Evolutionary conservation across 345 rosid species (phyloP).

Genomic region (Camelina sativa): DNA sequence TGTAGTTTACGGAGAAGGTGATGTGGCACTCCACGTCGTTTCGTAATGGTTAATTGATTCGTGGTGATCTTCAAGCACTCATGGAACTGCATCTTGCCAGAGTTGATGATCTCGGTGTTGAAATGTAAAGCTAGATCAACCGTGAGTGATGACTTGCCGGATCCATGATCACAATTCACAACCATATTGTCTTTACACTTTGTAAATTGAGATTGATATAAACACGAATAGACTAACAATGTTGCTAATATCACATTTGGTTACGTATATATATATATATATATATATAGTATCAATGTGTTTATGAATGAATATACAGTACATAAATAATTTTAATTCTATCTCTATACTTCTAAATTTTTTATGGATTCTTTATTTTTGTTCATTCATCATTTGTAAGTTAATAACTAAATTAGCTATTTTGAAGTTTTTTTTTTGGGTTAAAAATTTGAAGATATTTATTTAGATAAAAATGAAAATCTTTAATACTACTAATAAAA

Average conservation of each 20-base stretch:
- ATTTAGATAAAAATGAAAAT: neutral
- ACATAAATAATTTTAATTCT: neutral
- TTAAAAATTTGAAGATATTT: too few relatives aligned
- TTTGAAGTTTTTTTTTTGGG: neutral
- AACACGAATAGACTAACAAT: neutral
- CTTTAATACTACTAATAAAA: neutral
- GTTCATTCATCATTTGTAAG: neutral
- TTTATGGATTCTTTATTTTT: neutral
- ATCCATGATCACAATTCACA: constrained; percentile 53
- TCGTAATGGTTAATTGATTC: constrained; percentile 50
- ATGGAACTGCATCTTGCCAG: constrained; percentile 68
- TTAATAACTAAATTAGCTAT: neutral
- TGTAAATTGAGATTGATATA: neutral
- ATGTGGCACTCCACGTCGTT: constrained; percentile 64
- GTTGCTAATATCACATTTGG: neutral
- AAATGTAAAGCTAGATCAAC: constrained; percentile 64
- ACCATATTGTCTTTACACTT: constrained; percentile 54
- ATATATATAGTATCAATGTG: neutral
- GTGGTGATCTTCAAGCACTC: constrained; percentile 35
- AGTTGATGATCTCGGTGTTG: constrained; percentile 64
- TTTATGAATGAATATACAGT: neutral
- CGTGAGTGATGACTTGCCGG: constrained; percentile 70
- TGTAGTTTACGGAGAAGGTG: constrained; percentile 58
- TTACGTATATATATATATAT: neutral
- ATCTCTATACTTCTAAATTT: neutral